Percentiles rank a stretch among this genome's conserved stretches.
phyloP scores from a whole-genome alignment of 257 asterid species.

The Lavandula angustifolia region DNA sequence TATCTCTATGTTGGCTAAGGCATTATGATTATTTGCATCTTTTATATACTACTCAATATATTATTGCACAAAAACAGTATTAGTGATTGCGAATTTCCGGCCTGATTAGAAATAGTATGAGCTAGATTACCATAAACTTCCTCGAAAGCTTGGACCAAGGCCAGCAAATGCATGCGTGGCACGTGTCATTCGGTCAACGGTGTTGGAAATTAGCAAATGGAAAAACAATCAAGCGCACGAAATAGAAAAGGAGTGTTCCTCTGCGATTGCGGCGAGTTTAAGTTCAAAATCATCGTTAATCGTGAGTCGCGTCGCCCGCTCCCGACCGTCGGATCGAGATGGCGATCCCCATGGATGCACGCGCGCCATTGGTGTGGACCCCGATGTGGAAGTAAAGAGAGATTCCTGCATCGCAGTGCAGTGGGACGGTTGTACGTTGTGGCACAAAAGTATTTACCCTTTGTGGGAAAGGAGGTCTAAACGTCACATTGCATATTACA shows the following conservation, averaged over 20 bases:
- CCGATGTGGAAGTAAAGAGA: conserved; percentile 2
- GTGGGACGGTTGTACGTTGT: conserved; percentile 7
- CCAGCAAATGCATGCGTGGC: conserved; percentile 27
- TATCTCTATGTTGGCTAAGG: no score
- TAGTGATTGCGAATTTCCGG: not conserved
- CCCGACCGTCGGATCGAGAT: conserved; percentile 38
- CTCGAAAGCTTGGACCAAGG: not conserved
- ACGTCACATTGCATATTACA: not conserved
- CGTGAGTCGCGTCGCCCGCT: conserved; percentile 11
- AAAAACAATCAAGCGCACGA: conserved; percentile 6
- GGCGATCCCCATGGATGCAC: conserved; percentile 41
- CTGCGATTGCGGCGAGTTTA: conserved; percentile 52
- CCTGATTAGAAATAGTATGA: no score
- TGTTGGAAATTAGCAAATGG: not conserved
- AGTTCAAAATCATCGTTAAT: conserved; percentile 46
- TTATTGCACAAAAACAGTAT: no score
- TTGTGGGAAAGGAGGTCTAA: not conserved
- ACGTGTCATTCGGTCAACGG: conserved; percentile 14
- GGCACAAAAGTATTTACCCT: conserved; percentile 5
- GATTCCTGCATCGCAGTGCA: conserved; percentile 30
- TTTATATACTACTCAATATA: not conserved
- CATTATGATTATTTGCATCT: no score
- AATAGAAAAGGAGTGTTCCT: conserved; percentile 13
- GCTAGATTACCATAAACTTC: no score
- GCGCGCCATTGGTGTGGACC: conserved; percentile 33